These are phyloP conservation scores for Neurospora sp. DNA, from an alignment of 495 filamentous ascomycete genomes.

Conservation along the genomic window DNA sequence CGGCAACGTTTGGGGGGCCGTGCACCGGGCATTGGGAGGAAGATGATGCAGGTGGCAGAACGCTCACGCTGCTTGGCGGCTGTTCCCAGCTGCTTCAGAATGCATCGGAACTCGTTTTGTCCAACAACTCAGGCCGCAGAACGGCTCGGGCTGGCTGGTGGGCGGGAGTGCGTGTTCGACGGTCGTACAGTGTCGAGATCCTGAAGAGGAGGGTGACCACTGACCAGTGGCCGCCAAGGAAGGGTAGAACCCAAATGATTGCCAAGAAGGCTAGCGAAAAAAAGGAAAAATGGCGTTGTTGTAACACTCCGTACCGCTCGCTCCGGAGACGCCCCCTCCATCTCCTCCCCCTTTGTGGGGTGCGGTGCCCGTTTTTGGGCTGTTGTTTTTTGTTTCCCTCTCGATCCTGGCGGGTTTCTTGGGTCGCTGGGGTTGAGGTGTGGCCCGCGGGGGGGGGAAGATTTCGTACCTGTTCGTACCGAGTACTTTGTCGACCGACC, in stretches of 20 bases:
- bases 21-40: background rate
- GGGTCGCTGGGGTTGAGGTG: background rate
- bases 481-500: conserved; percentile 10
- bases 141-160: background rate
- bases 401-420: background rate
- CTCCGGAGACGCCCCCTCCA: conserved; percentile 20
- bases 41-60: background rate
- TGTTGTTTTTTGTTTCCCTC: conserved; percentile 2
- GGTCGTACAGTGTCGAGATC: background rate
- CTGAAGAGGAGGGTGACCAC: background rate
- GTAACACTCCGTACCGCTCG: conserved; percentile 10
- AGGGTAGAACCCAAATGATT: background rate
- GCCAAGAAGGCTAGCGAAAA: background rate
- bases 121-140: background rate
- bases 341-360: conserved; percentile 12
- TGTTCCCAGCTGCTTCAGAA: background rate
- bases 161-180: background rate
- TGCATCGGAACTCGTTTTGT: background rate
- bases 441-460: background rate
- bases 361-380: background rate
- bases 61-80: background rate
- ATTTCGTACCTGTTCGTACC: conserved; percentile 9
- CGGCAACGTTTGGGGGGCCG: background rate
- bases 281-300: conserved; percentile 21
- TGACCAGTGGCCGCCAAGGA: background rate